Evolutionary conservation across 495 filamentous ascomycete species (phyloP).

Genomic region (Penicillium malachiteum): DNA sequence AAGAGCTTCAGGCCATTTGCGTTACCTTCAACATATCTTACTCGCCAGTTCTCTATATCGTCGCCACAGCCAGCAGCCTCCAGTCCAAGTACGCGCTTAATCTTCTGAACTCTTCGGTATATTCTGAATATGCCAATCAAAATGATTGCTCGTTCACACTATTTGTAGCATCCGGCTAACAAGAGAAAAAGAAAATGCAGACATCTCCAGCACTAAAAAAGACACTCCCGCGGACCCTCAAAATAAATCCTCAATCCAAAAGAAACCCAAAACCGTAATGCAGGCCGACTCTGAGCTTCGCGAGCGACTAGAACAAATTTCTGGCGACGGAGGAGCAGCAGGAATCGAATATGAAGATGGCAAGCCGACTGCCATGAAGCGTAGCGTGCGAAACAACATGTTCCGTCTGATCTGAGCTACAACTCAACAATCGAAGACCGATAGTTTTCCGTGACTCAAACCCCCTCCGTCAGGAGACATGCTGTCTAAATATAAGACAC

Average conservation of each 20-base stretch:
- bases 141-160: too few relatives aligned
- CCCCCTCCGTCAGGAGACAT: background rate
- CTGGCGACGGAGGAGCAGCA: conserved; percentile 73
- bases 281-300: conserved; percentile 68
- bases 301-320: conserved; percentile 63
- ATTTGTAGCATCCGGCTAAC: too few relatives aligned
- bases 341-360: conserved; percentile 81
- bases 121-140: too few relatives aligned
- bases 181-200: too few relatives aligned
- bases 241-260: background rate
- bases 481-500: background rate
- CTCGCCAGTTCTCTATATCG: background rate
- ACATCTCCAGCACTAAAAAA: too few relatives aligned
- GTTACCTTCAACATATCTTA: background rate
- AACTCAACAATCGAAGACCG: background rate
- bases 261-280: conserved; percentile 49
- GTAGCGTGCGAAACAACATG: conserved; percentile 76
- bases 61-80: background rate
- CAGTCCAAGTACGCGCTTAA: background rate
- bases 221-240: background rate
- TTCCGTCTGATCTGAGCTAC: conserved; percentile 60
- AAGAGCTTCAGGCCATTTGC: background rate
- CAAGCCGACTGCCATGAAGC: conserved; percentile 71
- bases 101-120: background rate
- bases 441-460: background rate